Conservation (phyloP, 1,139 yeast species). For the Saccharomycopsis hybrid region DNA sequence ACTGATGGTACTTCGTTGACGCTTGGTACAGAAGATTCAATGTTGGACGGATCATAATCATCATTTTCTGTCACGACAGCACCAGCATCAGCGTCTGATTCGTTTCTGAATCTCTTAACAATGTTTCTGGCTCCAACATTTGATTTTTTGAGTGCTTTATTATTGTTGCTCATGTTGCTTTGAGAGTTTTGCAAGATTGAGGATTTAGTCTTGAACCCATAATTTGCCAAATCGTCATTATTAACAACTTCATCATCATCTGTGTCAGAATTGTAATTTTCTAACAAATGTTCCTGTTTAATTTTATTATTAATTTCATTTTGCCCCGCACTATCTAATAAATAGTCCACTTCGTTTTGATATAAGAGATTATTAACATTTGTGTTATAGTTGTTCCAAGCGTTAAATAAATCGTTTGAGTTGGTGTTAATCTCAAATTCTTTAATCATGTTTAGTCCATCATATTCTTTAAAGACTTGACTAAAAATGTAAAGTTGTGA, state of each 20-base stretch:
- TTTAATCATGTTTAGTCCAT: constrained; percentile 17
- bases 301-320: constrained; percentile 8
- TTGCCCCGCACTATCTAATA: background rate
- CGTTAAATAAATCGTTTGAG: constrained; percentile 6
- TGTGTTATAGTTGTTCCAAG: constrained; percentile 8
- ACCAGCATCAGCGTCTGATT: background rate
- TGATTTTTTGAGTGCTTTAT: background rate
- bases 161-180: background rate
- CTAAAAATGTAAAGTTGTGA: constrained; percentile 11
- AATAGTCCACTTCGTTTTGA: background rate
- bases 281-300: constrained; percentile 8
- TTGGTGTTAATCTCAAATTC: constrained; percentile 18
- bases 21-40: background rate
- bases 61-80: background rate
- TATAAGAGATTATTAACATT: constrained; percentile 8
- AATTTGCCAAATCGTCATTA: constrained; percentile 4
- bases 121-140: background rate
- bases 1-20: background rate
- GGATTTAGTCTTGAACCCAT: constrained; percentile 7
- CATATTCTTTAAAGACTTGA: constrained; percentile 15
- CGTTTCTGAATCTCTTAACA: background rate
- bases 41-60: constrained; percentile 4
- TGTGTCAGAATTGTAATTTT: background rate
- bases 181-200: background rate
- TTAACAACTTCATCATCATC: background rate